These are phyloP conservation scores for Brasenia schreberi DNA, from an alignment of 164 flowering plant genomes.

Conservation along the genomic window DNA sequence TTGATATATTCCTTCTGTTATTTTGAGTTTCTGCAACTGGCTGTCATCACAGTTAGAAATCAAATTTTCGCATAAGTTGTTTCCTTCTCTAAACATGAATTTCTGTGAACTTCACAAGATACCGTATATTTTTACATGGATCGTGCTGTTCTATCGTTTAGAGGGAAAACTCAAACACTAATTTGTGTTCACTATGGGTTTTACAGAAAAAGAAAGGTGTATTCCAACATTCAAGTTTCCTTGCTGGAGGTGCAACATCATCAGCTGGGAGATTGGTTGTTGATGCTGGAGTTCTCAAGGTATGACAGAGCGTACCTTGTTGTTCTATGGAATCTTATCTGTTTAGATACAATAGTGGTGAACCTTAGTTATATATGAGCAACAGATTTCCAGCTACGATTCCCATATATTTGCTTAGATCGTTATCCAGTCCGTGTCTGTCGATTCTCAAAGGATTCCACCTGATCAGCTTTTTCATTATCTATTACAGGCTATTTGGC, in stretches of 20 bases:
- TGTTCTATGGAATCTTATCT: not conserved
- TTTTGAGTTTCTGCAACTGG: too few species aligned
- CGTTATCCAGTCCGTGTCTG: not conserved
- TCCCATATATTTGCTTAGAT: not conserved
- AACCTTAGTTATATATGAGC: not conserved
- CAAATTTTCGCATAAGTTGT: too few species aligned
- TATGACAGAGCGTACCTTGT: conserved; percentile 16
- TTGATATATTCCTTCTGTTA: too few species aligned
- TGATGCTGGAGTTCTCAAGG: conserved; percentile 54
- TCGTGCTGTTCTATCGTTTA: too few species aligned
- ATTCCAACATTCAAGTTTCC: conserved; percentile 81
- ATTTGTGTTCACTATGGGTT: too few species aligned
- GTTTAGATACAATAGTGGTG: not conserved
- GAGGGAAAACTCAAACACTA: too few species aligned
- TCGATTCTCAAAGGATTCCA: not conserved
- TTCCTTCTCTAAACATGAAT: too few species aligned
- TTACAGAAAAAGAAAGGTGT: conserved; percentile 52
- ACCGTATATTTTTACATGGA: too few species aligned
- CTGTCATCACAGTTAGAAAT: too few species aligned
- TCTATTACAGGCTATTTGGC: conserved; percentile 56
- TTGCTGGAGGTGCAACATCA: conserved; percentile 61
- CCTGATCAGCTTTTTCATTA: not conserved
- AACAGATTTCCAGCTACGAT: too few species aligned
- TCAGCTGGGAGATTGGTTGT: conserved; percentile 70
- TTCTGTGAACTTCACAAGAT: too few species aligned